phyloP scores from a whole-genome alignment of 192 early-diverging fungal genomes.

The Coemansia javaensis region DNA sequence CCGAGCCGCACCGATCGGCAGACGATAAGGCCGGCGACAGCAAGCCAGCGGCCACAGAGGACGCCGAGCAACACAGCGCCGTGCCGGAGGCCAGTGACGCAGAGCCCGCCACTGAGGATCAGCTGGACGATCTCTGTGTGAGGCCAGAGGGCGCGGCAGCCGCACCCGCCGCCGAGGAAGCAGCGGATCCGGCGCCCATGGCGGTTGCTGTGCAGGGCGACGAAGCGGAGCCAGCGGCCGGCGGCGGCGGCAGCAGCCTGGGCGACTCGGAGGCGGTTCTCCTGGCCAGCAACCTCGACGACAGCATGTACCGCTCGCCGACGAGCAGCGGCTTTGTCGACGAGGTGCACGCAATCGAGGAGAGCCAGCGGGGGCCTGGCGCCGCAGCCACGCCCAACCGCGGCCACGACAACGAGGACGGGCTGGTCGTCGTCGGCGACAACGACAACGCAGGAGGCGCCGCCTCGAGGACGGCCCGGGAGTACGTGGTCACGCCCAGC shows the following conservation, averaged over 20 bases:
- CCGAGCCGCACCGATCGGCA: too few species aligned
- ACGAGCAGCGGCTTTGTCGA: constrained; percentile 2
- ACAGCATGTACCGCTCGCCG: constrained; percentile 36
- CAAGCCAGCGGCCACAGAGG: background rate
- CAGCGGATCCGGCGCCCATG: background rate
- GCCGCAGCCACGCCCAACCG: background rate
- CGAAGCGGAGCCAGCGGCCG: background rate
- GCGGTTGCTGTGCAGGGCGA: too few species aligned
- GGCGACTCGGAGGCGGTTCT: constrained; percentile 46
- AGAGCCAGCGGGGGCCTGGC: constrained; percentile 1
- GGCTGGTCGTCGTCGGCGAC: background rate
- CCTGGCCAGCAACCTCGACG: constrained; percentile 30
- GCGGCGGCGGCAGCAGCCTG: constrained; percentile 13
- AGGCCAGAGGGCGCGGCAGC: background rate
- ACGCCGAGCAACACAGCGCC: constrained; percentile 8
- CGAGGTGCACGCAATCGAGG: constrained; percentile 31
- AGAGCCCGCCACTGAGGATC: constrained; percentile 24
- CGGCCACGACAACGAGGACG: constrained; percentile 2
- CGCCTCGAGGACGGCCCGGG: background rate
- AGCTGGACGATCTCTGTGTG: constrained; percentile 18
- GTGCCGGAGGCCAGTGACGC: background rate
- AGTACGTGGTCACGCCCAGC: constrained; percentile 35
- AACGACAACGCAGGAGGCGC: background rate
- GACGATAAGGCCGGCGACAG: too few species aligned
- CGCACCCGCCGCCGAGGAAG: background rate